A percentile compares a stretch with the other conserved stretches of the same genome.
phyloP scores from a whole-genome alignment of 179 eudicot genomes.

The Patellifolia procumbens region DNA sequence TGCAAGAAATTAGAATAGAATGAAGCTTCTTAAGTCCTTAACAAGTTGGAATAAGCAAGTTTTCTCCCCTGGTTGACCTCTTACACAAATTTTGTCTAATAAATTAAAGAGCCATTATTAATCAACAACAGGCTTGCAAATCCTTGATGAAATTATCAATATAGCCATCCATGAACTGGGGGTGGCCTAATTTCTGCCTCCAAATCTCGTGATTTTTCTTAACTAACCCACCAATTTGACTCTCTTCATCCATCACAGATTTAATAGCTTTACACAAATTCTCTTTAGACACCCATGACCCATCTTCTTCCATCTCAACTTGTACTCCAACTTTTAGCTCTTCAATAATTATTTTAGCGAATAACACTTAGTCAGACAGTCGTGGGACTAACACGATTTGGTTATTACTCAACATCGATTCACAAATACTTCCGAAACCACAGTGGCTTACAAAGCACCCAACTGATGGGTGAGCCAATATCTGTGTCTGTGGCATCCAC shows the following conservation, averaged over 20 bases:
- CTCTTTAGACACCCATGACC: slow-evolving; percentile 66
- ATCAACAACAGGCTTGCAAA: too few relatives aligned
- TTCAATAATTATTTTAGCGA: slow-evolving; percentile 51
- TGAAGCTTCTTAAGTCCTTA: too few relatives aligned
- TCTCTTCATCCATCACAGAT: slow-evolving; percentile 52
- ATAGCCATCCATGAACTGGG: slow-evolving; percentile 27
- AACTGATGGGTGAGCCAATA: slow-evolving; percentile 54
- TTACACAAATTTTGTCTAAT: too few relatives aligned
- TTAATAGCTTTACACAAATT: slow-evolving; percentile 51
- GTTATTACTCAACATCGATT: slow-evolving; percentile 46
- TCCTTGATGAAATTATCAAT: slow-evolving; percentile 48
- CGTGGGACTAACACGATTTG: slow-evolving; percentile 67
- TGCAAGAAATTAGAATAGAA: too few relatives aligned
- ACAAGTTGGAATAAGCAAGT: too few relatives aligned
- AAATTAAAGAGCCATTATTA: too few relatives aligned
- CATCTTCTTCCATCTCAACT: slow-evolving; percentile 48
- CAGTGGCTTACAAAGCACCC: slow-evolving; percentile 77
- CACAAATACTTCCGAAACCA: slow-evolving; percentile 85
- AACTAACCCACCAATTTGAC: slow-evolving; percentile 36
- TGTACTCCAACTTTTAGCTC: slow-evolving; percentile 66
- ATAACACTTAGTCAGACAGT: slow-evolving; percentile 59
- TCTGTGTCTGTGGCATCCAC: slow-evolving; percentile 57
- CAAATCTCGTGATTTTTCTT: slow-evolving; percentile 48
- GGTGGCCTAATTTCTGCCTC: slow-evolving; percentile 45
- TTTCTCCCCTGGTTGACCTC: too few relatives aligned